Evolutionary conservation across 257 asterid genomes (phyloP).

Genomic region (Jacaranda copaia): DNA sequence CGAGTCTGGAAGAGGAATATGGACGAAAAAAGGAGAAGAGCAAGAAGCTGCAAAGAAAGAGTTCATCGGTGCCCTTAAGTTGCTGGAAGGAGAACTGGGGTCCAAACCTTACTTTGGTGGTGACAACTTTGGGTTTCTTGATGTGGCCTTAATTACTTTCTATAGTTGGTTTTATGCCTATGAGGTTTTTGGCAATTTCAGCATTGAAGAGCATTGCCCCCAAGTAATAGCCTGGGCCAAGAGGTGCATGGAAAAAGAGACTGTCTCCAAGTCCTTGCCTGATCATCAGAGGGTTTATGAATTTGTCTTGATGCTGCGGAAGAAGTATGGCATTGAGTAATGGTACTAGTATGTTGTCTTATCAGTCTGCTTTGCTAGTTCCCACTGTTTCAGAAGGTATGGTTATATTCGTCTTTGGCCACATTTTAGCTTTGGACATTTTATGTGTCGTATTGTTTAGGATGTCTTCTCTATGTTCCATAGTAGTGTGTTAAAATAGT

Average conservation of each 20-base stretch:
- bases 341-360: too few species aligned
- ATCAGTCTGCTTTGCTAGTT: neutral
- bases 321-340: conserved; percentile 44
- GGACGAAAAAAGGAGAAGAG: conserved; percentile 57
- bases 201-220: conserved; percentile 53
- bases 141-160: conserved; percentile 51
- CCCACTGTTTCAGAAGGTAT: neutral
- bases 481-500: neutral
- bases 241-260: conserved; percentile 57
- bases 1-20: conserved; percentile 49
- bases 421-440: neutral
- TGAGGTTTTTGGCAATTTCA: conserved; percentile 57
- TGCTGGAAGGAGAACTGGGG: conserved; percentile 57
- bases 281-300: conserved; percentile 51
- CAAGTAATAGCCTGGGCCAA: conserved; percentile 63
- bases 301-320: conserved; percentile 38
- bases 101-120: conserved; percentile 62
- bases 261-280: conserved; percentile 54
- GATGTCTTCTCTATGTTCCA: neutral
- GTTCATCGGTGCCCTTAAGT: conserved; percentile 51
- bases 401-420: neutral
- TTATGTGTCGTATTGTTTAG: too few species aligned
- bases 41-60: conserved; percentile 62
- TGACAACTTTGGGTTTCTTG: conserved; percentile 58
- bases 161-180: conserved; percentile 63